Evolutionary conservation across 257 asterid species (phyloP), one percentile per base, ranked within the genome.

Genomic region (Agastache rugosa): DNA sequence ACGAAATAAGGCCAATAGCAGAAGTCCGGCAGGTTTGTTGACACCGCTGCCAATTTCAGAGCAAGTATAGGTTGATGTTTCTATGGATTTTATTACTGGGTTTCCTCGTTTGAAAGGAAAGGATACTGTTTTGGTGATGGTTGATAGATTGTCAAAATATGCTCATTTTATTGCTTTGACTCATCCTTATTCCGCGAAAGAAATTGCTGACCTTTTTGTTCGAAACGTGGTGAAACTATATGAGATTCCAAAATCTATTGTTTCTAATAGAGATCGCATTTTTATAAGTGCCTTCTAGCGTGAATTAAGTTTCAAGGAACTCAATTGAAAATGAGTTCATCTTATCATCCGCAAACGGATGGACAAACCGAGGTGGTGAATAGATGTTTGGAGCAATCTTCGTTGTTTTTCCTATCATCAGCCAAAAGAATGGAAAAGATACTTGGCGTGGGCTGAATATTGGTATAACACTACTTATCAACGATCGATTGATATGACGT

Each of bases 381-480:
- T 65, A 14, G 37, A 4, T 42, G 39, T 14, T 11, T 65, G 12
- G 56, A 65, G 39, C 71, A 65, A 65, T 20, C n/a, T 44, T 39
- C 50, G 68, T 2, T 35, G 68, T 3, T 63, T 35, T 35, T 10
- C 14, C 22, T 41, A 9, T 41, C 15, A 39, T 3, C 48, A 64
- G 20, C 70, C 17, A 2, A 19, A 20, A 1, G 2, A 9, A n/a
- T 62, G 48, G 17, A 53, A 39, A 2, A 63, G 39, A 8, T 19
- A 7, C 3, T 27, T 39, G 1, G 11, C 70, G 0, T 64, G 70
- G 54, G 51, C 69, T 0, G 51, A 63, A 6, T 63, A 17, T n/a
- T 63, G 53, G 69, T 63, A 63, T 19, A 63, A 63, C n/a, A 63
- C 53, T 3, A 37, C 69, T 3, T 63, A 19, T 35, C 51, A 63